These are phyloP conservation scores for Trichocladium uniseriatum DNA, from an alignment of 495 filamentous ascomycete species.

Conservation along the genomic window DNA sequence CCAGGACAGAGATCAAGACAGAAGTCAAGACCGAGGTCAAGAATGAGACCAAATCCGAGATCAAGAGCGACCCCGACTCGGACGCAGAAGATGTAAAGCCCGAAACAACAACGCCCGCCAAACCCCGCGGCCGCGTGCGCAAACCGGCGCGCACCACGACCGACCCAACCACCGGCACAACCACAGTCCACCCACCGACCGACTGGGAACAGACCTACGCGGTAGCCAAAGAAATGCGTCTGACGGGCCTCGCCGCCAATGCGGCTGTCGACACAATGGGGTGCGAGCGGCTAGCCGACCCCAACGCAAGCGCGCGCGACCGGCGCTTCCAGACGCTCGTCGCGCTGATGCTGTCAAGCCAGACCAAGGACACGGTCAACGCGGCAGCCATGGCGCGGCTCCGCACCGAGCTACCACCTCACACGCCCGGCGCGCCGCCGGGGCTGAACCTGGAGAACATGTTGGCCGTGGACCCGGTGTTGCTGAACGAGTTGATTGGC, in stretches of 20 bases:
- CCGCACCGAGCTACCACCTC: constrained; percentile 58
- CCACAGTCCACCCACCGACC: constrained; percentile 55
- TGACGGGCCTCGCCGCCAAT: constrained; percentile 45
- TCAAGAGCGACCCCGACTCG: constrained; percentile 1
- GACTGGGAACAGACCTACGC: constrained; percentile 82
- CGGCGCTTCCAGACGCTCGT: constrained; percentile 85
- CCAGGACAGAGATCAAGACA: constrained; percentile 7
- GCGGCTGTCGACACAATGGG: constrained; percentile 98
- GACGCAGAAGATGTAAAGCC: constrained; percentile 5
- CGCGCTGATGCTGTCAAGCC: constrained; percentile 89
- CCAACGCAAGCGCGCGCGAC: constrained; percentile 46
- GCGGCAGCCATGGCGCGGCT: constrained; percentile 74
- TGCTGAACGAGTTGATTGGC: constrained; percentile 70
- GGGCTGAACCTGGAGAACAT: constrained; percentile 72
- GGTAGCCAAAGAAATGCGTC: constrained; percentile 69
- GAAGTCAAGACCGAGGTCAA: constrained; percentile 5
- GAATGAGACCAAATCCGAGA: constrained; percentile 2
- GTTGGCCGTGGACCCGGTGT: constrained; percentile 56
- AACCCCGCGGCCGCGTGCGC: constrained; percentile 38
- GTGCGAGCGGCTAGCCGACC: constrained; percentile 66
- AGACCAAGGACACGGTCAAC: constrained; percentile 93
- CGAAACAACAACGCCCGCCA: constrained; percentile 19
- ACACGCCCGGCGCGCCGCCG: constrained; percentile 24
- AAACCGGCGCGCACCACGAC: constrained; percentile 58
- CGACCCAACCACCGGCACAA: constrained; percentile 43